A percentile compares a stretch with the other conserved stretches of the same genome.
These are phyloP conservation scores for Dimargaris cristalligena DNA, from an alignment of 192 early-diverging fungal species.

Conservation along the genomic window DNA sequence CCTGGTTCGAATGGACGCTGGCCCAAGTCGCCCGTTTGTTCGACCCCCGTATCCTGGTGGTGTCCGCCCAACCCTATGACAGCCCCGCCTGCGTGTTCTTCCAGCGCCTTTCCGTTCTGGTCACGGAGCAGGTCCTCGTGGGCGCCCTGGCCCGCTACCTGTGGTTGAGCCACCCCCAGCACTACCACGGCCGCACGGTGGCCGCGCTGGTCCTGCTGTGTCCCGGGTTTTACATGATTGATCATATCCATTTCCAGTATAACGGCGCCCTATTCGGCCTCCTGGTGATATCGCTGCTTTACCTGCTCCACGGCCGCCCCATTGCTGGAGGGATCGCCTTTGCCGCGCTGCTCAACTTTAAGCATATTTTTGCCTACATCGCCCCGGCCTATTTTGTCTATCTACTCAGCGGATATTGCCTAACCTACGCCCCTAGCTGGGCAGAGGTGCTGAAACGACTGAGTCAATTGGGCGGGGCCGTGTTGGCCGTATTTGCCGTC, in stretches of 20 bases:
- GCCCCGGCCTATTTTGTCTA: constrained; percentile 90
- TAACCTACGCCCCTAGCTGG: constrained; percentile 10
- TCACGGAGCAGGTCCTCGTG: constrained; percentile 56
- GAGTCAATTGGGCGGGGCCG: constrained; percentile 39
- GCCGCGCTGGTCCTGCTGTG: constrained; percentile 43
- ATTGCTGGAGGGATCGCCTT: constrained; percentile 48
- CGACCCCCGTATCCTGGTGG: constrained; percentile 61
- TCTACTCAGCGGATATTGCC: constrained; percentile 63
- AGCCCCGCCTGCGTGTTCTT: constrained; percentile 53
- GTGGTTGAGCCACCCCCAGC: too few species aligned
- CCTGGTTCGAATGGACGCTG: constrained; percentile 79
- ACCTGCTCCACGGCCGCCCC: constrained; percentile 42
- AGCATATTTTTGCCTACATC: constrained; percentile 88
- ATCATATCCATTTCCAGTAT: constrained; percentile 97
- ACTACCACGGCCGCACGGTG: constrained; percentile 12
- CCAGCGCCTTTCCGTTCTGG: constrained; percentile 68
- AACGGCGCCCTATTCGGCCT: constrained; percentile 87
- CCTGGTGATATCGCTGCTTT: constrained; percentile 55
- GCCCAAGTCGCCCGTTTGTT: constrained; percentile 28
- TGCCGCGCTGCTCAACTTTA: constrained; percentile 84
- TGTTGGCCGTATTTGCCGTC: constrained; percentile 48
- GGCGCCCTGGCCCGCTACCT: constrained; percentile 4
- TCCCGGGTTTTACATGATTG: constrained; percentile 68
- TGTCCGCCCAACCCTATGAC: constrained; percentile 50
- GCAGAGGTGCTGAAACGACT: constrained; percentile 21